Conservation (phyloP, 768 basidiomycete genomes). For the Boletus rubropictus region DNA sequence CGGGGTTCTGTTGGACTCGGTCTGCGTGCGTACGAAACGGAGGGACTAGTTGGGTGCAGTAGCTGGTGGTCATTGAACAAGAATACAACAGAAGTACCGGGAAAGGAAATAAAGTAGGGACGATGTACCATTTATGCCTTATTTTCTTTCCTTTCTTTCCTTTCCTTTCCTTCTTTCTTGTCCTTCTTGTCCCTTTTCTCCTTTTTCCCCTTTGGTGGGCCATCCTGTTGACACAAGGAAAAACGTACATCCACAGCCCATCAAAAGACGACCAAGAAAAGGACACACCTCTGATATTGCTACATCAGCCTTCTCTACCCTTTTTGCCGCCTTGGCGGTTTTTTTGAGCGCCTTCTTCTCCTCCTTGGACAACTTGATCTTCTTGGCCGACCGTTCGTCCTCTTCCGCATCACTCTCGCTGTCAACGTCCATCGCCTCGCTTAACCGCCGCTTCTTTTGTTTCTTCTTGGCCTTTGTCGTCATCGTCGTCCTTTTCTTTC, state of each 20-base stretch:
- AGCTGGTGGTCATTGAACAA: background rate
- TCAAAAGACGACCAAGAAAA: background rate
- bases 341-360: conserved; percentile 84
- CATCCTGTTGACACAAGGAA: conserved; percentile 22
- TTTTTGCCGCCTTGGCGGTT: conserved; percentile 62
- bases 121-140: conserved; percentile 31
- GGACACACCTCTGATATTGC: conserved; percentile 29
- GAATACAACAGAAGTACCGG: background rate
- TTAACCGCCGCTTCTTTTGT: conserved; percentile 60
- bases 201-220: conserved; percentile 30
- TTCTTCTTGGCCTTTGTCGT: conserved; percentile 1
- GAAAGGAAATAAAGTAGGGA: background rate
- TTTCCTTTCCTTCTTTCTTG: conserved; percentile 33
- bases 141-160: conserved; percentile 47
- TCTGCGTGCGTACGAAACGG: background rate
- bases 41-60: background rate
- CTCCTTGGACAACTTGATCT: conserved; percentile 74
- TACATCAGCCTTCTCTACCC: conserved; percentile 36
- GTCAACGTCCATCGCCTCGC: conserved; percentile 62
- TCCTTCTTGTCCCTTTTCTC: conserved; percentile 38
- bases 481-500: conserved; percentile 2
- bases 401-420: conserved; percentile 36
- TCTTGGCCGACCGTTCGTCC: conserved; percentile 54
- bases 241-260: background rate
- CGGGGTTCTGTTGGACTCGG: background rate